Conservation (phyloP, 2,329 filamentous ascomycete species). For the Aspergillus sp. region DNA sequence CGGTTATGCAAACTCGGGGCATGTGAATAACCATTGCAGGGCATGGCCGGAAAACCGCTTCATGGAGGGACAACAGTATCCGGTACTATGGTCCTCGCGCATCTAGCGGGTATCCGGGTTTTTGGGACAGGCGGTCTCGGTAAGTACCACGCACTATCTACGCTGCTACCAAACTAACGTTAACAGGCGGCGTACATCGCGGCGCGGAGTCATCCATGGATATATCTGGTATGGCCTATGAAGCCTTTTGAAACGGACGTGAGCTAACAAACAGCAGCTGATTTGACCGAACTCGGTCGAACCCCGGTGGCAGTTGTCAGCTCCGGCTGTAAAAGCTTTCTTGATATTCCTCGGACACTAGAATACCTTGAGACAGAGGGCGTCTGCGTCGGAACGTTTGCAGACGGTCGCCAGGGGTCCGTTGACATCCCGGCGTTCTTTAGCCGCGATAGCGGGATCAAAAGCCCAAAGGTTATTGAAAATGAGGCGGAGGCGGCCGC, state of each 20-base stretch:
- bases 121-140: constrained; percentile 92
- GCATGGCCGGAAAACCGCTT: constrained; percentile 64
- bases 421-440: constrained; percentile 94
- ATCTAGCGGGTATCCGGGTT: constrained; percentile 82
- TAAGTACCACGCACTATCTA: constrained; percentile 18
- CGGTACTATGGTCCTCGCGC: constrained; percentile 86
- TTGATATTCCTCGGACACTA: constrained; percentile 86
- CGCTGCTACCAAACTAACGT: constrained; percentile 15
- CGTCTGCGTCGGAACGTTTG: constrained; percentile 85
- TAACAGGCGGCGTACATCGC: constrained; percentile 76
- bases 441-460: constrained; percentile 79
- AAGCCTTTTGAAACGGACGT: background rate
- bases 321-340: constrained; percentile 92
- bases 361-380: constrained; percentile 72
- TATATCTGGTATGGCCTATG: constrained; percentile 60
- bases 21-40: constrained; percentile 42
- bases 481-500: constrained; percentile 80
- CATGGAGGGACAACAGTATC: constrained; percentile 93
- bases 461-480: constrained; percentile 72
- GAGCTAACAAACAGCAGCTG: constrained; percentile 53
- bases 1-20: background rate
- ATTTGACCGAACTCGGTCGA: constrained; percentile 88
- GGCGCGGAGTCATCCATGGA: constrained; percentile 86
- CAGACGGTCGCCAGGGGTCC: constrained; percentile 69
- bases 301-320: constrained; percentile 86